Base-by-base conservation (phyloP, 805 yeast genomes). In the Kodamaea lidongshanica region DNA sequence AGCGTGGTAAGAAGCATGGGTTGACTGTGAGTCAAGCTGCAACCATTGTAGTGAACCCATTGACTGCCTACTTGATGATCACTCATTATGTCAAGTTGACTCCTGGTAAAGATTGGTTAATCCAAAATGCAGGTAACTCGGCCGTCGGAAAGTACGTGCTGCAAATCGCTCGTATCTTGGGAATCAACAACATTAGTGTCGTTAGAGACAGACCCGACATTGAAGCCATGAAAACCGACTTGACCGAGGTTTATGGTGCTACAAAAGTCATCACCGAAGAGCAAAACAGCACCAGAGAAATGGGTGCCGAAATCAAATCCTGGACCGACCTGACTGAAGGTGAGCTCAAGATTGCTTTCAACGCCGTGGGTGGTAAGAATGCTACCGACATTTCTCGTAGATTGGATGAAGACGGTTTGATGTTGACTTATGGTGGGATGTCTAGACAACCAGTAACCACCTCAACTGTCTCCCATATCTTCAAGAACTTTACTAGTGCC, bases 371-470 rank as follows among this genome's bases (percentile, higher is more conserved):
- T 32, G 99, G 99, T 19, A 72, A 80, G 37, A 79, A 86, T 20
- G 74, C 86, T 12, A 68, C 94, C 0, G 79, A 79, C 23, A 67
- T 92, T 44, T 89, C 95, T 7, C 70, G 96, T 43, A 89, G 87
- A 53, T 67, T 92, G 33, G 77, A 75, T 21, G 59, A 65, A 10
- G 75, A 83, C 44, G 95, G 92, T 1, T 70, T 77, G 27, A 62
- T 92, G 66, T 74, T 87, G 44, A 86, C 97, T 1, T 92, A 92
- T 50, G 99, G 99, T 19, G 97, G 95, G 21, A 92, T 92, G 98
- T 85, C 96, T 3, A 77, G 79, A 67, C 88, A 85, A 59, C 98
- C 98, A 2, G 94, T 92, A 7, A 72, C 74, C n/a, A 58, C 92
- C 33, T 96, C 97, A 22, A 86, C 96, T 1, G 75, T 94, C 0